Evolutionary conservation across 2,329 filamentous ascomycete species (phyloP).

Genomic region (Zymoseptoria pseudotritici): DNA sequence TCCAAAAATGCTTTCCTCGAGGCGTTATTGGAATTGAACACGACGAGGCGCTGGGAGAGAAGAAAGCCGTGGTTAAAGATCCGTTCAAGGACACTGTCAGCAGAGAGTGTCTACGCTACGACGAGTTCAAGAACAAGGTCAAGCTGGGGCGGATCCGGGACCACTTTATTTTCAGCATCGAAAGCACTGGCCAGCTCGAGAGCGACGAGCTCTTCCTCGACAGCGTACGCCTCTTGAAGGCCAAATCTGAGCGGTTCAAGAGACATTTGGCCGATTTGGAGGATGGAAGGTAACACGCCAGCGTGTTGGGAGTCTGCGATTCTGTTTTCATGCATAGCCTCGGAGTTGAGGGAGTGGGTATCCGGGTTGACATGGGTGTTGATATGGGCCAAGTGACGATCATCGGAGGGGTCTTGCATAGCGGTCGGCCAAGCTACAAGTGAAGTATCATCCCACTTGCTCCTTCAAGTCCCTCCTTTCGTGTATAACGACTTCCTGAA

Average conservation of each 20-base stretch:
- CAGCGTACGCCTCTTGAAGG: slow-evolving; percentile 73
- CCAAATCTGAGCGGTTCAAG: slow-evolving; percentile 71
- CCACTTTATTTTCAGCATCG: slow-evolving; percentile 94
- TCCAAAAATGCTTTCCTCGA: slow-evolving; percentile 77
- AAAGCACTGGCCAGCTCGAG: slow-evolving; percentile 91
- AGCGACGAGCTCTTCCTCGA: slow-evolving; percentile 92
- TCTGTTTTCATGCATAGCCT: neutral
- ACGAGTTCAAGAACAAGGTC: slow-evolving; percentile 92
- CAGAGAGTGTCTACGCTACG: slow-evolving; percentile 82
- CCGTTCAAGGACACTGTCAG: slow-evolving; percentile 93
- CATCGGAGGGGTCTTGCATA: neutral
- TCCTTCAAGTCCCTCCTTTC: neutral
- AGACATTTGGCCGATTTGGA: slow-evolving; percentile 52
- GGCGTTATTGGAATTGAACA: slow-evolving; percentile 79
- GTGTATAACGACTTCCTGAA: neutral
- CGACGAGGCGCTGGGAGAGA: slow-evolving; percentile 63
- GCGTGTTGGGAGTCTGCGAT: neutral
- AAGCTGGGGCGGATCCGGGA: slow-evolving; percentile 83
- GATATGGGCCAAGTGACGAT: neutral
- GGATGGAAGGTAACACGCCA: slow-evolving; percentile 21
- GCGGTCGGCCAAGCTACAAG: neutral
- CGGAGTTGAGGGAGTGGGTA: neutral
- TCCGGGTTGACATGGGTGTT: neutral
- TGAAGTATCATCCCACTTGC: neutral
- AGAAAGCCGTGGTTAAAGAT: slow-evolving; percentile 80